Conservation (phyloP, 2,329 filamentous ascomycete genomes). For the Elsinoe ampelina region DNA sequence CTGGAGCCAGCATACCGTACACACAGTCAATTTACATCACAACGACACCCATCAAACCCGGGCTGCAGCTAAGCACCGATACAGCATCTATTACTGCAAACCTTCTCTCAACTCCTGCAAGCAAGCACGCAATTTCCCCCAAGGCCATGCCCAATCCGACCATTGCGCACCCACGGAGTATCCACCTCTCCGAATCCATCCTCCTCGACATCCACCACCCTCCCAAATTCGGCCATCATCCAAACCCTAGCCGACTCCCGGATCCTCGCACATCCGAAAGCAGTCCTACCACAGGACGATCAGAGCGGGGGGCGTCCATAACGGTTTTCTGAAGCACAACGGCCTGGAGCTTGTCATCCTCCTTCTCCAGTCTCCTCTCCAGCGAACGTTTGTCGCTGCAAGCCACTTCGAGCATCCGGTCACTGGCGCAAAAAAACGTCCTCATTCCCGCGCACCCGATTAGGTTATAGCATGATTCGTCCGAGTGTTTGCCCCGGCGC, state of each 20-base stretch:
- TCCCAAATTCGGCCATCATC: not conserved
- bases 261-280: not conserved
- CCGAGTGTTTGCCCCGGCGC: too few relatives aligned
- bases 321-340: constrained; percentile 5
- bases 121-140: too few relatives aligned
- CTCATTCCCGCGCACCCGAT: too few relatives aligned
- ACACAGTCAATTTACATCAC: too few relatives aligned
- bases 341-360: not conserved
- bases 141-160: not conserved
- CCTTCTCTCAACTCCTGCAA: too few relatives aligned
- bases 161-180: not conserved
- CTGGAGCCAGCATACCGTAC: too few relatives aligned
- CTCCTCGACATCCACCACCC: not conserved
- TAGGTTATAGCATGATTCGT: too few relatives aligned
- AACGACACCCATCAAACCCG: too few relatives aligned
- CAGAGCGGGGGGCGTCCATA: not conserved
- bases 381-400: not conserved
- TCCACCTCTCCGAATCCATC: not conserved
- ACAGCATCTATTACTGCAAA: too few relatives aligned
- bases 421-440: too few relatives aligned
- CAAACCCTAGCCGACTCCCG: not conserved
- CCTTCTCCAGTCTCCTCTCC: not conserved
- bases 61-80: too few relatives aligned
- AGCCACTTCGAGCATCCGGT: too few relatives aligned
- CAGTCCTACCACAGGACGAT: not conserved